Evolutionary conservation across 1,139 yeast species (phyloP), one percentile per base, ranked within the genome.

Genomic region (Candida freyschussii): DNA sequence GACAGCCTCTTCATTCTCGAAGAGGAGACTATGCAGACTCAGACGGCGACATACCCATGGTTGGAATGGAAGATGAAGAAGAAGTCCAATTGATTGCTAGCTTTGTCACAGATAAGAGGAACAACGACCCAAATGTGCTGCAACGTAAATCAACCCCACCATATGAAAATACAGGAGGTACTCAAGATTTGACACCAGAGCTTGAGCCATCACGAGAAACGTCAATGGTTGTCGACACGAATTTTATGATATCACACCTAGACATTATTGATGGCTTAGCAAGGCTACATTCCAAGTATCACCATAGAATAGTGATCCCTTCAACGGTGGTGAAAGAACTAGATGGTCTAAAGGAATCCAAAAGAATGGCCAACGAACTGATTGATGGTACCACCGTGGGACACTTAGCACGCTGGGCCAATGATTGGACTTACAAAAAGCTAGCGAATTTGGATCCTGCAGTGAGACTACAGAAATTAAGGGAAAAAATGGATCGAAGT

Each of bases 381-480:
- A 34, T 43, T 14, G 36, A 46, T 22, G 62, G 62, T 1, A 48
- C 52, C 13, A 62, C 71, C 0, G 62, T 78, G n/a, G 74, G 78
- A 0, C 62, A 56, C 28, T 57, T 75, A 29, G 94, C 96, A 0
- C 64, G 95, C 24, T 60, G 68, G 62, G 95, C 94, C 0, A 84
- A 75, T 45, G 78, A 74, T 39, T 89, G 96, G 95, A 69, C 85
- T 9, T 83, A 74, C 48, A 52, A 60, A n/a, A 63, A 69, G 29
- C 59, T 89, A 24, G 83, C 87, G 1, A 62, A 64, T 8, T 53
- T 57, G 5, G 63, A 67, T 27, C 59, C 70, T 0, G 61, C 68
- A 1, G 74, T 87, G 0, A 58, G 69, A 28, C 95, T 87, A 0
- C 96, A 89, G 53, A 73, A 68, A 43, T 36, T 70, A 22, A 59